Base-by-base conservation (phyloP, 768 basidiomycete species). In the Tricholoma furcatifolium region DNA sequence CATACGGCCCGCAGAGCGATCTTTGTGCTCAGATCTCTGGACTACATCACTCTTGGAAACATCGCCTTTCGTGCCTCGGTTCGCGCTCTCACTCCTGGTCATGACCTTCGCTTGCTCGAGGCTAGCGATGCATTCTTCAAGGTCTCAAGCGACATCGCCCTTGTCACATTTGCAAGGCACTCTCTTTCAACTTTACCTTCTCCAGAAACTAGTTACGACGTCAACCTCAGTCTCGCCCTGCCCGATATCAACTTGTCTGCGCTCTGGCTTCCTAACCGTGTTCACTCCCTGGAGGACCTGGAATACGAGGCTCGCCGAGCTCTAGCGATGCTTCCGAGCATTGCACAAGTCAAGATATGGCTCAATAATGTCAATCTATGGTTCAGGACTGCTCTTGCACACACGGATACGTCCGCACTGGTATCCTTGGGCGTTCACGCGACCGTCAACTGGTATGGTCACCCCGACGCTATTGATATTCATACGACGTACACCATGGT, bases 41-140 rank as follows among this genome's bases (percentile, higher is more conserved):
- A 50, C 14, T 38, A 41, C 23, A 23, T 31, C n/a, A 41, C 54
- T 30, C 34, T 55, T 17, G 35, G 43, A 20, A 55, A 55, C 40
- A 45, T 51, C 21, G 39, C 35, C 20, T 24, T 55, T n/a, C 54
- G 49, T 38, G 54, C 54, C 24, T 38, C 44, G 14, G 54, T 55
- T 18, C 54, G 54, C 15, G 39, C 48, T 8, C 44, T 55, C 38
- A 55, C 54, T 4, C 47, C 53, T 23, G 47, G 53, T 24, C 34
- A 45, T 23, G 27, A 35, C 32, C 21, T 31, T 38, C 40, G 17
- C 4, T 31, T 55, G 8, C 35, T n/a, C n/a, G n/a, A n/a, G n/a
- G n/a, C n/a, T n/a, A n/a, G 27, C 27, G 7, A 27, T 27, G 27
- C 27, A 27, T 27, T 27, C 27, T 27, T 27, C 27, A 27, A 7